Conservation (phyloP, 129 eudicot species). For the Pittosporum tobira region DNA sequence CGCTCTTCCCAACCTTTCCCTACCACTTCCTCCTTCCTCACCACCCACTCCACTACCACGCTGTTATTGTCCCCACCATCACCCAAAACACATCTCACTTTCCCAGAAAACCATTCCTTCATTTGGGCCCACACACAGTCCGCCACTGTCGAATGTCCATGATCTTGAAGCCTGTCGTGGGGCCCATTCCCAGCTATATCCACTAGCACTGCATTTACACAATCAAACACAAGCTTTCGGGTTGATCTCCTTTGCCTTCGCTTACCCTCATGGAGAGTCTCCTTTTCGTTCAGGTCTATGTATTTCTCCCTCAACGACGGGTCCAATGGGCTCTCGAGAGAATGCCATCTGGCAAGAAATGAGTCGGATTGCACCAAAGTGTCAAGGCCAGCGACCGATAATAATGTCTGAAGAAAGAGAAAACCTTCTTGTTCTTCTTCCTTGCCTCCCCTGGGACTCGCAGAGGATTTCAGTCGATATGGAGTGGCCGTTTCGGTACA, state of each 20-base stretch:
- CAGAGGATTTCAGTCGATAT: conserved; percentile 27
- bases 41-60: conserved; percentile 61
- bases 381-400: conserved; percentile 52
- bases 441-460: conserved; percentile 27
- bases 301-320: conserved; percentile 66
- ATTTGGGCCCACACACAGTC: conserved; percentile 61
- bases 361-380: conserved; percentile 26
- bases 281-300: conserved; percentile 37
- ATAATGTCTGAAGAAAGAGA: conserved; percentile 43
- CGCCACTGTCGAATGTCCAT: conserved; percentile 20
- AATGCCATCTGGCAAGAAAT: conserved; percentile 58
- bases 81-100: conserved; percentile 28
- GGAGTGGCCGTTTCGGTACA: conserved; percentile 42
- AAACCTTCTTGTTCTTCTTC: conserved; percentile 62
- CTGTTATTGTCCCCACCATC: conserved; percentile 41
- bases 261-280: conserved; percentile 39
- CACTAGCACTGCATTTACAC: conserved; percentile 54
- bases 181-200: conserved; percentile 38
- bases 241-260: conserved; percentile 44
- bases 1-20: conserved; percentile 68
- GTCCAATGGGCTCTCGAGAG: conserved; percentile 79
- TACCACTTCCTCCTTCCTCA: conserved; percentile 68
- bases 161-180: conserved; percentile 10
- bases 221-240: conserved; percentile 72
- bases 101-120: conserved; percentile 52